Evolutionary conservation across 441 rosid genomes (phyloP).

Genomic region (Eruca vesicaria): DNA sequence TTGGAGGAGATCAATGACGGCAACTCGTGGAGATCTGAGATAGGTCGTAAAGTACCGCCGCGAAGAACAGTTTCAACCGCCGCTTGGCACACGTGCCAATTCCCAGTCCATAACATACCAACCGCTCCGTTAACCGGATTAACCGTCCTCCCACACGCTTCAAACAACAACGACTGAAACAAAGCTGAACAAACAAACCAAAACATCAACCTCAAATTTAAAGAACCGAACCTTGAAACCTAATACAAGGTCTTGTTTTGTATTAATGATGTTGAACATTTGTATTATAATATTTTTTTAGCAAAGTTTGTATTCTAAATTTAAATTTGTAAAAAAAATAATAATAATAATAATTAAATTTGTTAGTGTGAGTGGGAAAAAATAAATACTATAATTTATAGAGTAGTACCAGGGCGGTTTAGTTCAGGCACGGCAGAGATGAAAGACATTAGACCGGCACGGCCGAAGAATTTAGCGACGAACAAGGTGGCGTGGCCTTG

Average conservation of each 20-base stretch:
- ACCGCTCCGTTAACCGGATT: slow-evolving; percentile 75
- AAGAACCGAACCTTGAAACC: not conserved
- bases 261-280: not conserved
- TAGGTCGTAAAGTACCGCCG: slow-evolving; percentile 56
- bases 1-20: slow-evolving; percentile 44
- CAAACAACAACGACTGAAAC: slow-evolving; percentile 62
- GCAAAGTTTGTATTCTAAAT: not conserved
- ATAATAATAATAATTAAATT: no score
- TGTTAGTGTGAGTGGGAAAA: not conserved
- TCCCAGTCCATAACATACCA: slow-evolving; percentile 62
- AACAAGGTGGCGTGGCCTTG: slow-evolving; percentile 78
- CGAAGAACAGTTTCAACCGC: slow-evolving; percentile 66
- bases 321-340: no score
- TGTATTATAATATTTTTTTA: not conserved
- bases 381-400: not conserved
- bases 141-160: slow-evolving; percentile 76
- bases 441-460: slow-evolving; percentile 77
- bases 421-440: slow-evolving; percentile 63
- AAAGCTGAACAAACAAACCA: slow-evolving; percentile 40
- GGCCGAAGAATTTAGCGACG: slow-evolving; percentile 73
- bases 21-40: slow-evolving; percentile 55
- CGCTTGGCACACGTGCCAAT: slow-evolving; percentile 70
- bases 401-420: slow-evolving; percentile 55
- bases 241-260: not conserved
- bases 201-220: not conserved